Conservation (phyloP, 2,329 filamentous ascomycete genomes). For the Phialemoniopsis sp. region DNA sequence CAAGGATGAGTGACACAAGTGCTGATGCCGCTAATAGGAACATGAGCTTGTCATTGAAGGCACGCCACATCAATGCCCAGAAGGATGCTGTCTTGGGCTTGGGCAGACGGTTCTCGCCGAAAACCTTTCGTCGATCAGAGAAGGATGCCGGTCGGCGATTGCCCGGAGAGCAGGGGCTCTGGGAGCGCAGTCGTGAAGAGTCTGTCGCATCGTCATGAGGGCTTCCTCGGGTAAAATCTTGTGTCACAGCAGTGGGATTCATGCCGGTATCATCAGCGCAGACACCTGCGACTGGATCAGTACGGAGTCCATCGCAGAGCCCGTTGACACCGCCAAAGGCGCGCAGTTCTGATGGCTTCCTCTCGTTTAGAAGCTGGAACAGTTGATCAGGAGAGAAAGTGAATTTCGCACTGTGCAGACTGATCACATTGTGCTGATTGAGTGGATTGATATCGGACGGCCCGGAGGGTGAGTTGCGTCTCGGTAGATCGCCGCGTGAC, state of each 20-base stretch:
- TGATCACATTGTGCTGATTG: too few species aligned
- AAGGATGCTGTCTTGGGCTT: slow-evolving; percentile 4
- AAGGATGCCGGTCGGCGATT: slow-evolving; percentile 1
- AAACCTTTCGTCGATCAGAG: slow-evolving; percentile 1
- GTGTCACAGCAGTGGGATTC: background rate
- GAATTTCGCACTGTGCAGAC: too few species aligned
- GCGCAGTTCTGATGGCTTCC: slow-evolving; percentile 1
- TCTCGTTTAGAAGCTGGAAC: slow-evolving; percentile 2
- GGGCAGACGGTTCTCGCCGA: slow-evolving; percentile 5
- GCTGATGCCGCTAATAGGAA: slow-evolving; percentile 3
- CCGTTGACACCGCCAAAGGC: slow-evolving; percentile 4
- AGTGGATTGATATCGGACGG: too few species aligned
- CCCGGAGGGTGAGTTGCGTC: too few species aligned
- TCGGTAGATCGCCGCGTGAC: too few species aligned
- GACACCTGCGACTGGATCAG: slow-evolving; percentile 1
- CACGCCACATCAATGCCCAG: slow-evolving; percentile 1
- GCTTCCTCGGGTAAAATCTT: slow-evolving; percentile 1
- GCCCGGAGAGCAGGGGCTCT: too few species aligned
- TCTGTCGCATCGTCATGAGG: background rate
- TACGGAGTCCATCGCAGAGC: slow-evolving; percentile 2
- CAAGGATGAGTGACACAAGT: slow-evolving; percentile 4
- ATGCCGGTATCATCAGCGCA: slow-evolving; percentile 2
- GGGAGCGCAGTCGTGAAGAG: too few species aligned
- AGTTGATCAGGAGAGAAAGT: slow-evolving; percentile 16
- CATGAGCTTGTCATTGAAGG: slow-evolving; percentile 7